Evolutionary conservation across 2,329 filamentous ascomycete species (phyloP), one percentile per base, ranked within the genome.

Genomic region (Neurospora sp.): DNA sequence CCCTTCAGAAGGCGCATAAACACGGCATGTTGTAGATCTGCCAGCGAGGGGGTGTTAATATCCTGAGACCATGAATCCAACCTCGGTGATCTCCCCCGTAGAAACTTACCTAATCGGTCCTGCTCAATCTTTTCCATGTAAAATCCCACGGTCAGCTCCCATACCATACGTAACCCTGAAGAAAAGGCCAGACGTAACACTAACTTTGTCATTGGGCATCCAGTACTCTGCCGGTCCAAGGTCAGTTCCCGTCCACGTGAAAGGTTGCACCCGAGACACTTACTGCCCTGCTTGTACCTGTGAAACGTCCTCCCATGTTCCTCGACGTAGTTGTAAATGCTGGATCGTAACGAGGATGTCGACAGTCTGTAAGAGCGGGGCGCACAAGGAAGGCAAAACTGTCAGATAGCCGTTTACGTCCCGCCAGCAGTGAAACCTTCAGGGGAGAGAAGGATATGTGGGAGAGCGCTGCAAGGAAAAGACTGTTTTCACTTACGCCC

Each of bases 231-330:
- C 52, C 52, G 28, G 28, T 36, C 8, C 28, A 62, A 62, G 52
- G 52, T 62, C 52, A 62, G 52, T 17, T 62, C 52, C 52, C 52
- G 52, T 36, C 52, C 52, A 62, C 28, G 52, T 62, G 52, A 62
- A 62, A 62, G 52, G 52, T 62, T 36, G 52, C 52, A 62, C 52
- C 52, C 52, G 52, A 62, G 52, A 62, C 52, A 62, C 52, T 62
- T 62, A 62, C 52, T 71, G 41, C 72, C 72, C 70, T 73, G 66
- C 66, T 73, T 73, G 67, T 73, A 73, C 38, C 38, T 71, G 66
- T 73, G 71, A 12, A 70, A 73, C 11, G 72, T 73, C 36, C 72
- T 57, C 40, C 72, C 72, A 66, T 72, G 28, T 36, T 73, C 72
- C 40, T 70, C 66, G 6, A 73, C 69, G 28, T 71, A 73, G 57